A percentile compares a stretch with the other conserved stretches of the same genome.
Evolutionary conservation across 2,329 filamentous ascomycete genomes (phyloP).

Genomic region (Alternaria dauci): DNA sequence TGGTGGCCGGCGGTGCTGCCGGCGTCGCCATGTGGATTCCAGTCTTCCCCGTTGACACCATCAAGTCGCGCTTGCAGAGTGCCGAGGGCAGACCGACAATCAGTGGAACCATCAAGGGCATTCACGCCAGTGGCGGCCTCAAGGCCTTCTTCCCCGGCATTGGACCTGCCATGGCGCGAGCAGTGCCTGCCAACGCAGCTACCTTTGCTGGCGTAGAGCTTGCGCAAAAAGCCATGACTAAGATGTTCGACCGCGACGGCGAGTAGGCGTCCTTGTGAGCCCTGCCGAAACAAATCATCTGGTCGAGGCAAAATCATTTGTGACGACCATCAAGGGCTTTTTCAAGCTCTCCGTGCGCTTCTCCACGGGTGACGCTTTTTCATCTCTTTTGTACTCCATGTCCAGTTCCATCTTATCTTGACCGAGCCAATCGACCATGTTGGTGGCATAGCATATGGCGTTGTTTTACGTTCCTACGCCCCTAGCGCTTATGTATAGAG

Average conservation of each 20-base stretch:
- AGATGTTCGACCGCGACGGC: conserved; percentile 65
- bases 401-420: conserved; percentile 12
- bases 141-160: conserved; percentile 98
- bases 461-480: conserved; percentile 18
- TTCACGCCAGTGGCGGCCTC: conserved; percentile 84
- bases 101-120: conserved; percentile 76
- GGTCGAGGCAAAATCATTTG: not conserved
- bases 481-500: conserved; percentile 14
- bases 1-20: conserved; percentile 85
- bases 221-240: conserved; percentile 83
- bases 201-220: conserved; percentile 90
- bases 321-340: not conserved
- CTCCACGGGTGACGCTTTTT: conserved; percentile 6
- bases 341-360: not conserved
- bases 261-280: conserved; percentile 29
- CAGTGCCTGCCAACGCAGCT: conserved; percentile 94
- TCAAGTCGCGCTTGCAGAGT: conserved; percentile 93
- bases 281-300: not conserved
- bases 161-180: conserved; percentile 88
- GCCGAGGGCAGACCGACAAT: conserved; percentile 86
- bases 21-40: conserved; percentile 99
- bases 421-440: conserved; percentile 12
- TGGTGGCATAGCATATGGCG: conserved; percentile 37
- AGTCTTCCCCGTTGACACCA: conserved; percentile 95
- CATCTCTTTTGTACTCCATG: conserved; percentile 13